phyloP scores from a whole-genome alignment of 2,329 filamentous ascomycete species.

The Claviceps africana region DNA sequence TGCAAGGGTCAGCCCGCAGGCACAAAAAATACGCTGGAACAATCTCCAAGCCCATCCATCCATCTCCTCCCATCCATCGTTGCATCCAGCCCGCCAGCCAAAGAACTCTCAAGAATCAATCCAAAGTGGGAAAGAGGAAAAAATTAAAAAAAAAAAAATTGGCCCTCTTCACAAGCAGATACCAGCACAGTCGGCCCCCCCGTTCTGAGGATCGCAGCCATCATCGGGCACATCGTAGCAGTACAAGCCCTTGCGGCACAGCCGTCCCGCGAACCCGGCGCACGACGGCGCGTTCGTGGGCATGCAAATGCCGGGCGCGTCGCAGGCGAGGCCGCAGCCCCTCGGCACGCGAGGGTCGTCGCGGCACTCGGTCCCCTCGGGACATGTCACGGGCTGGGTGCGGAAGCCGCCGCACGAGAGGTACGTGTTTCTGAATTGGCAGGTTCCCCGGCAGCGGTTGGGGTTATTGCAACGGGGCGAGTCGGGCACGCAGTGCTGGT shows the following conservation, averaged over 20 bases:
- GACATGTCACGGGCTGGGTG: constrained; percentile 13
- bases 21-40: no score
- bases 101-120: no score
- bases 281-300: constrained; percentile 11
- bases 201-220: constrained; percentile 14
- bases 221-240: constrained; percentile 18
- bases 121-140: no score
- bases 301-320: constrained; percentile 20
- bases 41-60: no score
- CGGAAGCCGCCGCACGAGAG: constrained; percentile 19
- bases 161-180: constrained; percentile 17
- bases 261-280: constrained; percentile 12
- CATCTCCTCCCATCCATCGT: no score
- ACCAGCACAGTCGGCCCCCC: constrained; percentile 18
- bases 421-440: constrained; percentile 18
- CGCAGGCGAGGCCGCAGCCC: constrained; percentile 22
- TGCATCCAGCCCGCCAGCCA: no score
- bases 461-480: constrained; percentile 12
- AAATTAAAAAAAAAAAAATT: no score
- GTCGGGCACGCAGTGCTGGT: constrained; percentile 14
- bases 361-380: constrained; percentile 13
- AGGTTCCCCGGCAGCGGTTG: constrained; percentile 16
- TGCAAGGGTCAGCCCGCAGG: no score
- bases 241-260: constrained; percentile 15
- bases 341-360: constrained; percentile 19